These are phyloP conservation scores for Houttuynia cordata DNA, from an alignment of 164 flowering plant genomes.

Conservation along the genomic window DNA sequence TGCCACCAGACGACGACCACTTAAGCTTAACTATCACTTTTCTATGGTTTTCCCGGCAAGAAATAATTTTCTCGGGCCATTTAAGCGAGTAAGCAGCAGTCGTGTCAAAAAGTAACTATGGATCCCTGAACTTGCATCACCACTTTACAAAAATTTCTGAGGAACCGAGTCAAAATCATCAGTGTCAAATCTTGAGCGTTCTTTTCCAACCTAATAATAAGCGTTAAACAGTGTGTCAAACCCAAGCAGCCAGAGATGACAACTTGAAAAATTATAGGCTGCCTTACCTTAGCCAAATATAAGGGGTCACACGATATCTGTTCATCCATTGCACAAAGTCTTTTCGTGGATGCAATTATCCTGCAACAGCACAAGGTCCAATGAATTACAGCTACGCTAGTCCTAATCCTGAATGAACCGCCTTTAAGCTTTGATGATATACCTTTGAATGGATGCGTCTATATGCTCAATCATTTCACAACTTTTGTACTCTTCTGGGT, in stretches of 20 bases:
- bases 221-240: neutral
- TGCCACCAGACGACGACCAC: too few species aligned
- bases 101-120: neutral
- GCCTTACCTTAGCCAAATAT: constrained; percentile 62
- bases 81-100: neutral
- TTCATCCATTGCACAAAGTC: constrained; percentile 71
- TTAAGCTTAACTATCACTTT: neutral
- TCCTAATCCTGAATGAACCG: neutral
- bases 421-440: constrained; percentile 1
- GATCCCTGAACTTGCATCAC: neutral
- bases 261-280: neutral
- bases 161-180: constrained; percentile 1
- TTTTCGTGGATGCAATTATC: constrained; percentile 66
- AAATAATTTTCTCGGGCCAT: neutral
- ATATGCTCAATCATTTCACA: constrained; percentile 82
- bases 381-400: neutral
- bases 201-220: constrained; percentile 41
- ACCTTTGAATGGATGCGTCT: constrained; percentile 86
- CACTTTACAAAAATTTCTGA: neutral
- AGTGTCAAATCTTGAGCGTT: neutral
- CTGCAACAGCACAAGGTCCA: constrained; percentile 22
- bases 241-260: neutral
- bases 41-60: neutral
- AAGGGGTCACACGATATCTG: constrained; percentile 55
- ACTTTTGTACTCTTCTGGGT: constrained; percentile 88